Evolutionary conservation across 176 grass and related monocot species (phyloP), one percentile per base, ranked within the genome.

Genomic region (Musa itinerans): DNA sequence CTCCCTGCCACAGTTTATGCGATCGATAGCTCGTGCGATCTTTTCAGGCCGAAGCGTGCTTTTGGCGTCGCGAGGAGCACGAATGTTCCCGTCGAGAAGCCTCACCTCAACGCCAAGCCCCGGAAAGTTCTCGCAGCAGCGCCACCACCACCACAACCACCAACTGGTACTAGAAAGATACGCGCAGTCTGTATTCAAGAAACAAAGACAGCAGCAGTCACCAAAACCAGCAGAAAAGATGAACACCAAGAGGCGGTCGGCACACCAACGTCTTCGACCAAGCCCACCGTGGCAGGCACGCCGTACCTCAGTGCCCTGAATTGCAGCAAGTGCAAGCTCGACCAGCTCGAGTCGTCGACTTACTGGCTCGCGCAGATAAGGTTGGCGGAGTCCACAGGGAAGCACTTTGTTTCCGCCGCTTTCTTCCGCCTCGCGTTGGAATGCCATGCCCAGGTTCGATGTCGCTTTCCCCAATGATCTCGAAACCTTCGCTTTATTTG

Each of bases 291-390:
- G 69, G 58, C 54, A 26, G 69, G 59, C 51, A 96, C 89, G 9
- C 86, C 89, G 7, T 96, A 92, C 74, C 82, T 89, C 8, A 92
- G 78, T 23, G 92, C 89, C 10, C 74, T 81, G 72, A 80, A 89
- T 62, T 92, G 84, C 21, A 86, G 86, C 54, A 87, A 77, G 48
- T 89, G 84, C 50, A 66, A 55, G 53, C 78, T 82, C 1, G 78
- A 92, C 75, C 77, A 65, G 27, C 87, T 96, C 15, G 87, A 92
- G 80, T 75, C 73, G 7, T 74, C 89, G 55, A 65, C 83, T 11
- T 92, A 96, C 80, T 96, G 89, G 92, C 73, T 96, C 3, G 63
- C 74, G 13, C 92, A 96, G 58, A 89, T 96, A 56, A 78, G 52
- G n/a, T 63, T 96, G 48, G 85, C 92, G 16, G 89, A 96, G 65